Evolutionary conservation across 2,329 filamentous ascomycete genomes (phyloP).

Genomic region (Albophoma yamanashiensis): DNA sequence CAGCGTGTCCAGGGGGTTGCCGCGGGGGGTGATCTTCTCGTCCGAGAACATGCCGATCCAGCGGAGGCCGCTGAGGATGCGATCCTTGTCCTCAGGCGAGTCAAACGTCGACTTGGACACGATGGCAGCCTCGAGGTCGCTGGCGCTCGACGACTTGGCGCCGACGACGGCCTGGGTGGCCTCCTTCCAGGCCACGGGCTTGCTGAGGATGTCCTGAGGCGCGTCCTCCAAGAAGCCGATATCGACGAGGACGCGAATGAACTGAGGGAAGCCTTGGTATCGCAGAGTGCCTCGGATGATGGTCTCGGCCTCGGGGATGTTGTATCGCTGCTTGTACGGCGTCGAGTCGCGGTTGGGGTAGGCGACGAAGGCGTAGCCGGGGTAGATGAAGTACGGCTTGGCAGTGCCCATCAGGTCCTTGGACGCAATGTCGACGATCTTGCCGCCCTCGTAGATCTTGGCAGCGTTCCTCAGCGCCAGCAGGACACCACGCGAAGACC

Average conservation of each 20-base stretch:
- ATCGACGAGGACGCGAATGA: conserved; percentile 79
- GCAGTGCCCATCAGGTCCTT: conserved; percentile 74
- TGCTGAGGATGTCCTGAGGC: conserved; percentile 52
- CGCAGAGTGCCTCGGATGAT: conserved; percentile 73
- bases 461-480: conserved; percentile 81
- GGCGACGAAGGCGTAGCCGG: conserved; percentile 74
- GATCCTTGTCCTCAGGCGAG: conserved; percentile 55
- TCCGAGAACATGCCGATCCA: conserved; percentile 63
- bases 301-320: conserved; percentile 87
- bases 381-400: conserved; percentile 86
- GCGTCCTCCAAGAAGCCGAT: conserved; percentile 79
- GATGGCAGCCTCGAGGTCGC: conserved; percentile 65
- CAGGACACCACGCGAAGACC: conserved; percentile 72
- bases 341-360: conserved; percentile 92
- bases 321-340: conserved; percentile 77
- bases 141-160: conserved; percentile 52
- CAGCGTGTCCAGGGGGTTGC: conserved; percentile 81
- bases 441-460: conserved; percentile 70
- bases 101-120: conserved; percentile 64
- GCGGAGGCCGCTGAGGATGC: conserved; percentile 59
- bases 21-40: conserved; percentile 57
- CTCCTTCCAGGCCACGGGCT: conserved; percentile 70
- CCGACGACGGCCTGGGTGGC: conserved; percentile 69
- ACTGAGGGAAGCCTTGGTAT: conserved; percentile 84
- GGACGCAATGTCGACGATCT: conserved; percentile 51